Conservation (phyloP, 352 stramenopile genomes). For the Elongisporangium prolatum region DNA sequence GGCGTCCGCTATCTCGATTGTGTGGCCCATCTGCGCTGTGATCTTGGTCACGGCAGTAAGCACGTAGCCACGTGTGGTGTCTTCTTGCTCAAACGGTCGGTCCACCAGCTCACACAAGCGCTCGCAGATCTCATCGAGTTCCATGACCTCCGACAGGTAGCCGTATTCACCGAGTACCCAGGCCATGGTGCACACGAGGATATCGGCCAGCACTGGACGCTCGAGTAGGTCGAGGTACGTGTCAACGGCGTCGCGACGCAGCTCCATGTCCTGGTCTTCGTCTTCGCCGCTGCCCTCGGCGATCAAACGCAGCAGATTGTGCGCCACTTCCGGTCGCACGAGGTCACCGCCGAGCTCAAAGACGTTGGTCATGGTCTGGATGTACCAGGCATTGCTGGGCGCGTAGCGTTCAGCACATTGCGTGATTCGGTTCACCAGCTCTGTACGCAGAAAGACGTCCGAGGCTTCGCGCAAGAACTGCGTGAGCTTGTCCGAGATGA, state of each 20-base stretch:
- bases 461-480: conserved; percentile 94
- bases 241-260: conserved; percentile 96
- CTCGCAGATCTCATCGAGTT: conserved; percentile 93
- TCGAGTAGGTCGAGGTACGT: conserved; percentile 96
- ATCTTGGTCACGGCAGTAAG: conserved; percentile 98
- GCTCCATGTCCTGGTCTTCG: conserved; percentile 94
- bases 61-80: conserved; percentile 94
- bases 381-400: conserved; percentile 99
- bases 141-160: conserved; percentile 93
- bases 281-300: conserved; percentile 97
- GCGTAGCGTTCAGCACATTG: conserved; percentile 97
- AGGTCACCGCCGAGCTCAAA: conserved; percentile 96
- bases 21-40: conserved; percentile 92
- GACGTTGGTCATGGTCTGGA: conserved; percentile 96
- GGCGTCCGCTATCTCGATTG: conserved; percentile 84
- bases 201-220: conserved; percentile 91
- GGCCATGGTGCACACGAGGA: conserved; percentile 97
- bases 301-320: conserved; percentile 98
- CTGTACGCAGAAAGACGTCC: conserved; percentile 96
- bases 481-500: conserved; percentile 98
- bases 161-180: conserved; percentile 99
- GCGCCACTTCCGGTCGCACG: conserved; percentile 94
- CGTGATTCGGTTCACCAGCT: conserved; percentile 97
- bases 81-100: conserved; percentile 79
- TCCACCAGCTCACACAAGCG: conserved; percentile 93